These are phyloP conservation scores for Lycium ferocissimum DNA, from an alignment of 257 asterid genomes.

Conservation along the genomic window DNA sequence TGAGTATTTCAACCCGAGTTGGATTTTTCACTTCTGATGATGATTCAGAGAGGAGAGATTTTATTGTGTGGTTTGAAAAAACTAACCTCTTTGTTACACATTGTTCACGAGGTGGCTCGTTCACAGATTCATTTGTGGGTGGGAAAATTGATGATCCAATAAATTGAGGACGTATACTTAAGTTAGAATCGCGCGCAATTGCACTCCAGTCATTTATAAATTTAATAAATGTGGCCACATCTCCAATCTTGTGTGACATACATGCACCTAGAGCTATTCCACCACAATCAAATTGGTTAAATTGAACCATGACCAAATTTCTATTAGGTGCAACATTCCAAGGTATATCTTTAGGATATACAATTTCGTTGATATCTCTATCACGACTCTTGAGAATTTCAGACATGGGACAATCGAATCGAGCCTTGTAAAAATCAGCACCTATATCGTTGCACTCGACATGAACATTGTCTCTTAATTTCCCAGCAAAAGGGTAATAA, in stretches of 20 bases:
- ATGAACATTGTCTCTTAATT: neutral
- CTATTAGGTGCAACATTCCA: neutral
- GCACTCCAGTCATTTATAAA: neutral
- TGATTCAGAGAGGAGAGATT: neutral
- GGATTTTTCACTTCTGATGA: neutral
- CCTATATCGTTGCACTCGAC: neutral
- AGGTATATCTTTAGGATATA: neutral
- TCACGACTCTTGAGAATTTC: neutral
- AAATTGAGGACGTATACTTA: neutral
- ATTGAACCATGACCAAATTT: neutral
- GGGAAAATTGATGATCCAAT: neutral
- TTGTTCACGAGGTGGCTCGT: neutral
- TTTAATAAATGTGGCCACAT: neutral
- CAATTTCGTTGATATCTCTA: neutral
- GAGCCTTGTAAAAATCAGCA: slow-evolving; percentile 11
- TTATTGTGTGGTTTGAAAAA: neutral
- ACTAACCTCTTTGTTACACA: neutral
- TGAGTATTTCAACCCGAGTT: neutral
- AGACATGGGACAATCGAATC: slow-evolving; percentile 12
- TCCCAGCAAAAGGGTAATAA: slow-evolving; percentile 2
- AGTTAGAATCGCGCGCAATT: neutral
- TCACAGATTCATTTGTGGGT: neutral
- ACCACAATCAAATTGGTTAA: slow-evolving; percentile 11
- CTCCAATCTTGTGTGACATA: neutral
- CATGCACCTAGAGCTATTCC: neutral